Percentiles rank a stretch among this genome's conserved stretches.
Conservation (phyloP, 106 monocot species). For the Iris macrosiphon region DNA sequence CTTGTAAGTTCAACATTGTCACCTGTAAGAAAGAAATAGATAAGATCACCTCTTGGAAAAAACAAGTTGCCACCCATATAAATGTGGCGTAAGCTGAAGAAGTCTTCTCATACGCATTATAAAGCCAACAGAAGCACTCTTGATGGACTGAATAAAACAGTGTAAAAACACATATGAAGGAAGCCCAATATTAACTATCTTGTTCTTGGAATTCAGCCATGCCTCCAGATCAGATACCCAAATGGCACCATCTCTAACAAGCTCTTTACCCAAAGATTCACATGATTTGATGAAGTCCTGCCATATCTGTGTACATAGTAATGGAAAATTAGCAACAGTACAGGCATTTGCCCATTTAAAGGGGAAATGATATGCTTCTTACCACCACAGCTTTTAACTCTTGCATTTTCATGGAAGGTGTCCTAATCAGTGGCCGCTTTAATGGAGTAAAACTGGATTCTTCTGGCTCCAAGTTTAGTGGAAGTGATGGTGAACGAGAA, state of each 20-base stretch:
- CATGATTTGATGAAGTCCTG: constrained; percentile 28
- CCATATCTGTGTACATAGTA: constrained; percentile 20
- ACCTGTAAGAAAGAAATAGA: constrained; percentile 12
- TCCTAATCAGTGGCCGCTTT: constrained; percentile 16
- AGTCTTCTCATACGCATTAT: constrained; percentile 18
- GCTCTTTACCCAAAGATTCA: constrained; percentile 17
- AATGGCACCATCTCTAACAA: constrained; percentile 22
- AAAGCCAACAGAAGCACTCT: constrained; percentile 24
- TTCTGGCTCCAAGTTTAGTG: constrained; percentile 1
- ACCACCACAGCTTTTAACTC: constrained; percentile 29
- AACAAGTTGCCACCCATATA: not conserved
- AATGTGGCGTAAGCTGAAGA: not conserved
- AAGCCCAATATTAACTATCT: constrained; percentile 34
- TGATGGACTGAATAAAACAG: constrained; percentile 28
- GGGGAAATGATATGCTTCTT: constrained; percentile 4
- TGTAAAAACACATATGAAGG: constrained; percentile 27
- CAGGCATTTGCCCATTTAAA: not conserved
- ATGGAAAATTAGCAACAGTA: not conserved
- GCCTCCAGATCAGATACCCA: constrained; percentile 23
- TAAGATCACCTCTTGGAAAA: not conserved
- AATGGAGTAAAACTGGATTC: constrained; percentile 2
- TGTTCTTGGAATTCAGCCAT: constrained; percentile 36
- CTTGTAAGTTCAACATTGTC: constrained; percentile 25
- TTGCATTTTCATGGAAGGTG: constrained; percentile 22
- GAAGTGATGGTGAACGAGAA: not conserved